Percentiles rank a stretch among this genome's conserved stretches.
Conservation (phyloP, 2,329 filamentous ascomycete species). For the Ophiocordyceps robertsii region DNA sequence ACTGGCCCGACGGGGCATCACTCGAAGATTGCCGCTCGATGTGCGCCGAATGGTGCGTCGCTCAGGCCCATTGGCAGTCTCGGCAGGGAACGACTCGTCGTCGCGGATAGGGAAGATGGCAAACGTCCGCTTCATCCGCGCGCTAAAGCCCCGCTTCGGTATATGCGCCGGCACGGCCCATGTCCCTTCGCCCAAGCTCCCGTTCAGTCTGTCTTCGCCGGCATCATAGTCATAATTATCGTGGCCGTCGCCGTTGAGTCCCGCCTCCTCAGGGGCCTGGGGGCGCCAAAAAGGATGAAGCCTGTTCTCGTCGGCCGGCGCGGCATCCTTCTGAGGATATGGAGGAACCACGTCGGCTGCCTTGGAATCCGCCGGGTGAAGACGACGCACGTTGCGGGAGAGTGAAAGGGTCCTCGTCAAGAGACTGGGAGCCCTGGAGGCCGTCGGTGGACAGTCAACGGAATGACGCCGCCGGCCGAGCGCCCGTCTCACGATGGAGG, state of each 20-base stretch:
- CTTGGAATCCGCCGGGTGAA: conserved; percentile 12
- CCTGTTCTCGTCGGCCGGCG: conserved; percentile 36
- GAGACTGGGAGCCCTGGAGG: conserved; percentile 27
- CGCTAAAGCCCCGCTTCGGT: conserved; percentile 35
- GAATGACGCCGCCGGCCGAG: conserved; percentile 34
- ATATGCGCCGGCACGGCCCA: conserved; percentile 17
- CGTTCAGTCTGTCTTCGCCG: neutral
- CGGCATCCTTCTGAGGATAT: conserved; percentile 29
- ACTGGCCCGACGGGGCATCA: conserved; percentile 40
- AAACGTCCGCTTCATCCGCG: conserved; percentile 44
- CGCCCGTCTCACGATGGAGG: conserved; percentile 40
- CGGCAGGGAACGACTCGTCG: conserved; percentile 18
- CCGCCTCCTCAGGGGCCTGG: conserved; percentile 25
- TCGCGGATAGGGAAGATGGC: conserved; percentile 41
- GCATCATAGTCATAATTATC: conserved; percentile 18
- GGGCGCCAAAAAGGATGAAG: conserved; percentile 51
- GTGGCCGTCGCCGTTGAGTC: conserved; percentile 21
- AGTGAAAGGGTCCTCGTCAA: conserved; percentile 40
- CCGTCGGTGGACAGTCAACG: conserved; percentile 24
- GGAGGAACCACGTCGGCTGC: conserved; percentile 14
- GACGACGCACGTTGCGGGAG: conserved; percentile 24
- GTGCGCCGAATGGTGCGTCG: conserved; percentile 46
- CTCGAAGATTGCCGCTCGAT: conserved; percentile 44
- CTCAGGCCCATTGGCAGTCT: conserved; percentile 27
- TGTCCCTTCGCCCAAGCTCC: too few species aligned